Conservation (phyloP, 2,329 filamentous ascomycete genomes). For the Trichoderma sp. region DNA sequence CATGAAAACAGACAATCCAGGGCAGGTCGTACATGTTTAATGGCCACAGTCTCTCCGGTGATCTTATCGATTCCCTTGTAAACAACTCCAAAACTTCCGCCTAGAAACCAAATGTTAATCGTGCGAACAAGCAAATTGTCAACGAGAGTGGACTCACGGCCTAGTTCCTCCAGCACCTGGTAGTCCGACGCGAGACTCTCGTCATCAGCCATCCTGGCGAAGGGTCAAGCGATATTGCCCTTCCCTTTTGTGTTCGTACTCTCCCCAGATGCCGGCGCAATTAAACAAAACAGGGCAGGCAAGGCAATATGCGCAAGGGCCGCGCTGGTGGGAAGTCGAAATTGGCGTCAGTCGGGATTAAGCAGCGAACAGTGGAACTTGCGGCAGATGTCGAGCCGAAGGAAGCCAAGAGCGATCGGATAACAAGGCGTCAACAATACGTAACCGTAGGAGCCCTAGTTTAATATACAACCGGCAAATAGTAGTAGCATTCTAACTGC, state of each 20-base stretch:
- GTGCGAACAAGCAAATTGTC: background rate
- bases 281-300: background rate
- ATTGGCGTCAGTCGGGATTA: background rate
- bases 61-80: conserved; percentile 93
- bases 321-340: background rate
- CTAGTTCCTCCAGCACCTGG: conserved; percentile 93
- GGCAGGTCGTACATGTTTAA: conserved; percentile 77
- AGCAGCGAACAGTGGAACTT: conserved; percentile 3
- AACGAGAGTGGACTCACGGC: conserved; percentile 63
- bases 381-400: background rate
- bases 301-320: background rate
- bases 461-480: background rate
- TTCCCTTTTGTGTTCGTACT: background rate
- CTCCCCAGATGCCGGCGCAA: background rate
- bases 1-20: background rate
- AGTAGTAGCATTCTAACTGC: background rate
- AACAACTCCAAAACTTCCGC: conserved; percentile 93
- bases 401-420: conserved; percentile 13
- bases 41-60: conserved; percentile 91
- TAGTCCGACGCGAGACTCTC: conserved; percentile 80
- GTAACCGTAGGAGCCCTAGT: background rate
- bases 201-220: conserved; percentile 51
- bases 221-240: conserved; percentile 18
- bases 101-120: conserved; percentile 45
- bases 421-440: background rate